A percentile compares a stretch with the other conserved stretches of the same genome.
These are phyloP conservation scores for Omphalotus olearius DNA, from an alignment of 1,284 basidiomycete genomes.

Conservation along the genomic window DNA sequence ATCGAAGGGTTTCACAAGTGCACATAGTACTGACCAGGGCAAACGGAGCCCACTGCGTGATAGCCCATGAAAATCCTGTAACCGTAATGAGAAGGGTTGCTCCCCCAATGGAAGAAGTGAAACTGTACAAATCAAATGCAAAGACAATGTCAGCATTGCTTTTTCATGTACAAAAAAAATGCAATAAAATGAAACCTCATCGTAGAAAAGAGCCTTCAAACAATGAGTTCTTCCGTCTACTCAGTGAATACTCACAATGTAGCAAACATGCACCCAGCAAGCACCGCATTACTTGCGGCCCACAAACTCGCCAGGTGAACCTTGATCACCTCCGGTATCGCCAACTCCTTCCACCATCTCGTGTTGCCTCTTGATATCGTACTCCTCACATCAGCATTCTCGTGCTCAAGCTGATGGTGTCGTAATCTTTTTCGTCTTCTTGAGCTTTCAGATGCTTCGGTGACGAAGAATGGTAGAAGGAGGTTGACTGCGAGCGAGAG, in stretches of 20 bases:
- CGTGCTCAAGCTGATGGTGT: constrained; percentile 14
- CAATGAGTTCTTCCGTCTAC: no score
- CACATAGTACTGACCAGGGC: constrained; percentile 49
- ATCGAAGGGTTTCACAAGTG: neutral
- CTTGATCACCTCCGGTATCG: constrained; percentile 36
- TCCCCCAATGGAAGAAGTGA: constrained; percentile 57
- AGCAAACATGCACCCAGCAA: constrained; percentile 65
- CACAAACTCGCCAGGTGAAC: constrained; percentile 67
- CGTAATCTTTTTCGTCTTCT: constrained; percentile 12
- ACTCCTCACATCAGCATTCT: constrained; percentile 3
- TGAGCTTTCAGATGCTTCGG: constrained; percentile 21
- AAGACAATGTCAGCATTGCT: neutral
- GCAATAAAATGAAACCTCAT: no score
- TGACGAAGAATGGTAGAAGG: constrained; percentile 70
- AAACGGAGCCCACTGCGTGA: constrained; percentile 79
- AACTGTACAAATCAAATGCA: constrained; percentile 42
- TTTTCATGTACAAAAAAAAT: neutral
- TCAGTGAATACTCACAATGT: constrained; percentile 56
- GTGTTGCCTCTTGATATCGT: constrained; percentile 15
- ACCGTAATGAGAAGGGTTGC: constrained; percentile 64
- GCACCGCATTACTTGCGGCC: constrained; percentile 70
- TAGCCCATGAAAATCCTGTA: constrained; percentile 75
- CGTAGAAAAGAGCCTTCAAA: no score
- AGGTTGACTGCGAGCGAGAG: constrained; percentile 70
- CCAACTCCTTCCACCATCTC: constrained; percentile 19